Base-by-base conservation (phyloP, 805 yeast genomes). In the Cyberlindnera maritima region DNA sequence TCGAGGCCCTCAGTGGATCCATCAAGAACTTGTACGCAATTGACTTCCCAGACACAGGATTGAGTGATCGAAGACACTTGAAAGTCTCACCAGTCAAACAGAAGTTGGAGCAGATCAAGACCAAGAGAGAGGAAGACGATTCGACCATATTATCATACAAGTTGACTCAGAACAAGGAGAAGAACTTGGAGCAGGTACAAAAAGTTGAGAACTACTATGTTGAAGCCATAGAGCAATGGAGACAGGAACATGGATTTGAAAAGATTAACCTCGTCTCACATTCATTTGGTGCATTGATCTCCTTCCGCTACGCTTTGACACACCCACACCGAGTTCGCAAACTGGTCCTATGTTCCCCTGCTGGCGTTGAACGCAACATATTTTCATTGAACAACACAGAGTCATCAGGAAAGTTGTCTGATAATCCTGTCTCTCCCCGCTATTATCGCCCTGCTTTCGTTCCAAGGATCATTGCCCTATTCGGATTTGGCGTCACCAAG, bases 241-340 rank as follows among this genome's bases (percentile, higher is more conserved):
- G 94, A 55, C 48, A 46, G 8, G 65, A 57, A 9, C 67, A 75
- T 18, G 70, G 71, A 0, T 61, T 87, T 11, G 74, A 70, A 2
- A 72, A 77, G 50, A 74, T 88, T 34, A 84, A 78, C 56, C 59
- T 88, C 13, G 66, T 87, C 18, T 92, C 89, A 0, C 96, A 88
- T 63, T 86, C 95, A 0, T 80, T 79, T 53, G 96, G 96, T 28
- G 94, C 89, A 0, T 83, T 85, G 56, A 68, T 88, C 67, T 77
- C 88, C 0, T 77, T 78, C 41, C 76, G 82, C 7, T 87, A 84
- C 61, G 72, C 86, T 2, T 59, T 80, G 36, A 77, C 70, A 50
- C 74, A 83, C 56, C 88, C 90, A 0, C 60, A 75, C 0, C 60
- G 71, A 4, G 70, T 88, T 7, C 65, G 72, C 14, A 75, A 76